A percentile compares a stretch with the other conserved stretches of the same genome.
Conservation (phyloP, 441 rosid species). For the Hura crepitans region DNA sequence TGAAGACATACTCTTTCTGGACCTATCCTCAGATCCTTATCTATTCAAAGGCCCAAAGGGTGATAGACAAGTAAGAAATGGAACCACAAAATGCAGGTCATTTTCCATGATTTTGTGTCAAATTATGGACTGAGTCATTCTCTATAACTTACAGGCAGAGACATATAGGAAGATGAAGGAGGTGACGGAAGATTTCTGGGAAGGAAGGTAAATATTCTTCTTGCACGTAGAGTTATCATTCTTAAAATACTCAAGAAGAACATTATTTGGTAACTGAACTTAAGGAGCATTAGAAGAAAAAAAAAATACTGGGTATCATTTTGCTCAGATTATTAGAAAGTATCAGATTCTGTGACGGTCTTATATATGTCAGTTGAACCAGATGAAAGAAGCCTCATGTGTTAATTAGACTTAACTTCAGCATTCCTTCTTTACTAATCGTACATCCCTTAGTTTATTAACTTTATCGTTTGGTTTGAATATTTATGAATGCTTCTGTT, state of each 20-base stretch:
- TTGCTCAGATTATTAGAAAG: background rate
- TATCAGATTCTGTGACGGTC: background rate
- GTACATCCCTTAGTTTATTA: background rate
- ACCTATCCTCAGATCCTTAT: constrained; percentile 74
- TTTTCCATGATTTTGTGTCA: background rate
- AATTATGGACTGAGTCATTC: constrained; percentile 12
- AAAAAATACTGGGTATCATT: background rate
- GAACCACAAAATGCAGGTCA: background rate
- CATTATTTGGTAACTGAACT: constrained; percentile 4
- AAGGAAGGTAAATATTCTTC: constrained; percentile 61
- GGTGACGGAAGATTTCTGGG: constrained; percentile 77
- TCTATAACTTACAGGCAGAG: constrained; percentile 58
- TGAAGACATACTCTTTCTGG: constrained; percentile 78
- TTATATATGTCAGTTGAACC: background rate
- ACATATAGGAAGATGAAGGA: constrained; percentile 87
- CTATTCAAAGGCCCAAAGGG: constrained; percentile 91
- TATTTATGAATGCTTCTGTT: background rate
- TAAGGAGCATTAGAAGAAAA: background rate
- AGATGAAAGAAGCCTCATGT: background rate
- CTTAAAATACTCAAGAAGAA: background rate
- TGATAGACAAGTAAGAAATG: constrained; percentile 64
- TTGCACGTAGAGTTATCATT: constrained; percentile 2
- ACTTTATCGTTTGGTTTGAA: background rate
- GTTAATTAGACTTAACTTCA: constrained; percentile 6
- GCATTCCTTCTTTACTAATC: background rate